phyloP scores from a whole-genome alignment of 495 filamentous ascomycete species.

The Xylaria intraflava region DNA sequence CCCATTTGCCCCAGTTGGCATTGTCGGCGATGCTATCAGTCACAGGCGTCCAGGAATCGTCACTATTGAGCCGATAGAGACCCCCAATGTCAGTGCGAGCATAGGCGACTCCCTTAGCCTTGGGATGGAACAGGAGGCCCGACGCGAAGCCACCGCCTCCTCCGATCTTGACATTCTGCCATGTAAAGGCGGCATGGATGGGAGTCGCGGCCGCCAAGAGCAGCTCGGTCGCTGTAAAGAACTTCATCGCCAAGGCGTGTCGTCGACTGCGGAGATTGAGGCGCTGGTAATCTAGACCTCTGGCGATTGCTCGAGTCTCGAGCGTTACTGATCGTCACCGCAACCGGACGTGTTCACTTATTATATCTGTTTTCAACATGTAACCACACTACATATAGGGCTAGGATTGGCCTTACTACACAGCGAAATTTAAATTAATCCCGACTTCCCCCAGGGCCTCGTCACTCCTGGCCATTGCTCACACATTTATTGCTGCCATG shows the following conservation, averaged over 20 bases:
- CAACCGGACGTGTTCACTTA: background rate
- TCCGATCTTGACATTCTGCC: slow-evolving; percentile 43
- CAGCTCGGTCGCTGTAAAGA: slow-evolving; percentile 25
- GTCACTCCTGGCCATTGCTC: background rate
- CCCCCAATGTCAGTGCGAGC: slow-evolving; percentile 59
- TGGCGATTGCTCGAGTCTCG: background rate
- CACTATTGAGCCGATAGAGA: slow-evolving; percentile 49
- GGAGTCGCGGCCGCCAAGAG: slow-evolving; percentile 25
- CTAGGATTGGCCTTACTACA: background rate
- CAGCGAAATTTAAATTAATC: background rate
- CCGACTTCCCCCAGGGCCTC: background rate
- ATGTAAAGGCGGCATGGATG: slow-evolving; percentile 29
- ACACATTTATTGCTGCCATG: background rate
- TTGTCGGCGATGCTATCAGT: slow-evolving; percentile 46
- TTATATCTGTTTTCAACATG: background rate
- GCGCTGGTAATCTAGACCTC: background rate
- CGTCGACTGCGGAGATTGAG: background rate
- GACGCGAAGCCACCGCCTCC: slow-evolving; percentile 57
- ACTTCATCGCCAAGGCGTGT: slow-evolving; percentile 25
- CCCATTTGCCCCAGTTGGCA: slow-evolving; percentile 51
- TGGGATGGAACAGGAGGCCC: slow-evolving; percentile 54
- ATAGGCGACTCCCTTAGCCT: slow-evolving; percentile 50
- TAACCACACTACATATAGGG: background rate
- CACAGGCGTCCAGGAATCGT: slow-evolving; percentile 52
- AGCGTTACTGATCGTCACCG: background rate